Evolutionary conservation across 495 filamentous ascomycete species (phyloP).

Genomic region (Daldinia vernicosa): DNA sequence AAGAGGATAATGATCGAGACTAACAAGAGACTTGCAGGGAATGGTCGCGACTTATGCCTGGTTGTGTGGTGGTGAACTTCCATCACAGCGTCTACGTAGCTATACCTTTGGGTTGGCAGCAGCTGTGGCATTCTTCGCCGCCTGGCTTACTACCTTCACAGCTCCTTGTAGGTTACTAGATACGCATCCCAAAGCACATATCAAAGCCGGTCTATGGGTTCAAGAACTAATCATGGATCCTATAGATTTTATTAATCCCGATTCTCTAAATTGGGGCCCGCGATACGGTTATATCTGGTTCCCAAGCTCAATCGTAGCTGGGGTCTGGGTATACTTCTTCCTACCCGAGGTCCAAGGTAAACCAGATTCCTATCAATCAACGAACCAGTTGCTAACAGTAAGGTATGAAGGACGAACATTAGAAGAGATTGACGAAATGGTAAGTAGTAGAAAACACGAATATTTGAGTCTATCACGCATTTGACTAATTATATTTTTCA

Average conservation of each 20-base stretch:
- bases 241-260: slow-evolving; percentile 61
- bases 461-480: not conserved
- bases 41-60: slow-evolving; percentile 59
- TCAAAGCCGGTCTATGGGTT: not conserved
- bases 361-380: not conserved
- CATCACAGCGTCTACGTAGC: slow-evolving; percentile 52
- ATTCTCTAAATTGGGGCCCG: slow-evolving; percentile 59
- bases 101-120: slow-evolving; percentile 59
- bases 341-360: slow-evolving; percentile 57
- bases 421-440: slow-evolving; percentile 61
- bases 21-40: slow-evolving; percentile 38
- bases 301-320: slow-evolving; percentile 50
- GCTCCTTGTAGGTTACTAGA: slow-evolving; percentile 49
- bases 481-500: not conserved
- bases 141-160: slow-evolving; percentile 60
- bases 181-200: not conserved
- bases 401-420: slow-evolving; percentile 44
- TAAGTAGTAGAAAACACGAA: slow-evolving; percentile 18
- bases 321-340: slow-evolving; percentile 57
- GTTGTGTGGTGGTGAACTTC: slow-evolving; percentile 60
- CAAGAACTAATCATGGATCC: not conserved
- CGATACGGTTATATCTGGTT: slow-evolving; percentile 59
- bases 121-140: slow-evolving; percentile 53
- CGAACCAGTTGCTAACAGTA: not conserved
- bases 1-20: slow-evolving; percentile 37